Percentiles rank a stretch among this genome's conserved stretches.
Evolutionary conservation across 192 early-diverging fungal genomes (phyloP).

Genomic region (Chytriomyces sp.): DNA sequence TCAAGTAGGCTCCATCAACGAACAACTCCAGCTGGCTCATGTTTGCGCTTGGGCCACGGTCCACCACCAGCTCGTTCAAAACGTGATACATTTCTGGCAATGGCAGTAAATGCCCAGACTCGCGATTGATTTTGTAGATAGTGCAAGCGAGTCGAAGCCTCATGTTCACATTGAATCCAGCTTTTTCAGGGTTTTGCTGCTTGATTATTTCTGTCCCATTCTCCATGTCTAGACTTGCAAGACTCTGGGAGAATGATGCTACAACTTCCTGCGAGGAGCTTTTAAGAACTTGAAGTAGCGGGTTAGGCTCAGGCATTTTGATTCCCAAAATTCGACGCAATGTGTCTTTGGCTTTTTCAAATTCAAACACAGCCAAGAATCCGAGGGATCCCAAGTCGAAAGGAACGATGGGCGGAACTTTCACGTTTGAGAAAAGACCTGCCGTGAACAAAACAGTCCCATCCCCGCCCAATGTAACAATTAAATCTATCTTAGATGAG

Average conservation of each 20-base stretch:
- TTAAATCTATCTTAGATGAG: constrained; percentile 67
- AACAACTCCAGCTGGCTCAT: constrained; percentile 78
- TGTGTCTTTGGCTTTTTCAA: constrained; percentile 61
- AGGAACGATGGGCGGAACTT: constrained; percentile 86
- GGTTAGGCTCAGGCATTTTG: not conserved
- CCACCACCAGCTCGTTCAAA: constrained; percentile 93
- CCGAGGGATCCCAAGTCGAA: constrained; percentile 92
- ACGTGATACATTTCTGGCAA: constrained; percentile 72
- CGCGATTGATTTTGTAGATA: constrained; percentile 59
- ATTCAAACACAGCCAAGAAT: constrained; percentile 85
- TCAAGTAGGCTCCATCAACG: constrained; percentile 90
- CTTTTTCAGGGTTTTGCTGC: not conserved
- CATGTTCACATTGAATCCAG: constrained; percentile 81
- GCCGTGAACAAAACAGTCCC: constrained; percentile 94
- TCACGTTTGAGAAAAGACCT: constrained; percentile 71
- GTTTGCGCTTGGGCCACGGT: constrained; percentile 89
- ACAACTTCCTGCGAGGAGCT: constrained; percentile 33
- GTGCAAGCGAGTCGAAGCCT: constrained; percentile 93
- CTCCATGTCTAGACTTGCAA: constrained; percentile 80
- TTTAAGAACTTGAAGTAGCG: not conserved
- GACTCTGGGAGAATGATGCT: constrained; percentile 75
- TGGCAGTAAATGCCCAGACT: not conserved
- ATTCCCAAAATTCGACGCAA: constrained; percentile 51
- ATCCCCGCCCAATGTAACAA: constrained; percentile 95
- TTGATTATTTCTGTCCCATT: not conserved